Evolutionary conservation across 2,329 filamentous ascomycete species (phyloP).

Genomic region (Talaromyces sp.): DNA sequence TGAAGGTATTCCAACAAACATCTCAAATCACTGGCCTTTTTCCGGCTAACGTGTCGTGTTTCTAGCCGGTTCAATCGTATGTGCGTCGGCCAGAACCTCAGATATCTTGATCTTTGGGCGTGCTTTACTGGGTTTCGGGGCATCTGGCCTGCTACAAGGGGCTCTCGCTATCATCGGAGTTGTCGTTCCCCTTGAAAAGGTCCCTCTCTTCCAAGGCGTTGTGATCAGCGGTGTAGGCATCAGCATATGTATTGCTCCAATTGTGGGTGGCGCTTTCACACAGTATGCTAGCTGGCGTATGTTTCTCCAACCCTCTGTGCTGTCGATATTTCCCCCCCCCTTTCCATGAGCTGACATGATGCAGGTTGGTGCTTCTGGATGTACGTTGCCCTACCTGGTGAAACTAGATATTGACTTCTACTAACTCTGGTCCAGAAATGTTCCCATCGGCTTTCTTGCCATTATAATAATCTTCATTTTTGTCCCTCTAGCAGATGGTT

Average conservation of each 20-base stretch:
- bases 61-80: not conserved
- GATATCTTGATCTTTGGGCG: not conserved
- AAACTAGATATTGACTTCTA: not conserved
- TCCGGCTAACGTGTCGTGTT: not conserved
- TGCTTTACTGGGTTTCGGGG: not conserved
- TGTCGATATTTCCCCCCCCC: not conserved
- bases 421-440: not conserved
- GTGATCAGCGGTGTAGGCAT: not conserved
- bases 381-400: not conserved
- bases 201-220: not conserved
- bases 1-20: not conserved
- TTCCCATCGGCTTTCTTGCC: not conserved
- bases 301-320: not conserved
- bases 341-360: not conserved
- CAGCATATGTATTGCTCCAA: constrained; percentile 32
- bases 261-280: constrained; percentile 42
- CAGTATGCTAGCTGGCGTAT: constrained; percentile 36
- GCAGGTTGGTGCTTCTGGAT: not conserved
- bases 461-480: not conserved
- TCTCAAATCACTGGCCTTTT: no score
- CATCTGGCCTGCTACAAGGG: not conserved
- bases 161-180: not conserved
- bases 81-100: not conserved
- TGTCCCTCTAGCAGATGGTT: not conserved
- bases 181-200: not conserved